Conservation (phyloP, 257 asterid genomes). For the Asclepias syriaca region DNA sequence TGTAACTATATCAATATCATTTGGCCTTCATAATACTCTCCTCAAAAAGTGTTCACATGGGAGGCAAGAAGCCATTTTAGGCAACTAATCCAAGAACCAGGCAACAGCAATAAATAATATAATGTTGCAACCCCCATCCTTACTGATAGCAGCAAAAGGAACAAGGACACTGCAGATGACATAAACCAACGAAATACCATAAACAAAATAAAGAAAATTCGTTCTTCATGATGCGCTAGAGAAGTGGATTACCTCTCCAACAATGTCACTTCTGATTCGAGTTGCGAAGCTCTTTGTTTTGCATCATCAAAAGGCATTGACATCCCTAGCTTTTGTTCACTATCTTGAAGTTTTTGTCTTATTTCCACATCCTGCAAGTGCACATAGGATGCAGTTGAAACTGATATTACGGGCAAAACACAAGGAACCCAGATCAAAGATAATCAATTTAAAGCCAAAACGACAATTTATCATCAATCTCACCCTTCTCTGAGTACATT, state of each 20-base stretch:
- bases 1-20: neutral
- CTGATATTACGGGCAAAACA: neutral
- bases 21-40: neutral
- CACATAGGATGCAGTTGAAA: neutral
- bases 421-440: neutral
- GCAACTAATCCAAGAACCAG: neutral
- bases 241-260: conserved; percentile 62
- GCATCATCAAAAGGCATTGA: conserved; percentile 85
- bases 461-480: conserved; percentile 18
- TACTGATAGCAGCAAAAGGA: neutral
- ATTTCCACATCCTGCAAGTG: conserved; percentile 66
- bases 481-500: conserved; percentile 49
- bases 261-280: conserved; percentile 72
- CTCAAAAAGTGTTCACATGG: neutral
- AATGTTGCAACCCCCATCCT: neutral
- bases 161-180: neutral
- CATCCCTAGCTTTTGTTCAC: conserved; percentile 75
- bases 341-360: conserved; percentile 78
- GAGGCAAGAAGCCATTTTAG: neutral
- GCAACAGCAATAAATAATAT: neutral
- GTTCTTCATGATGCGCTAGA: neutral
- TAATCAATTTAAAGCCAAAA: neutral
- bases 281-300: conserved; percentile 60
- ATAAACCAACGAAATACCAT: neutral
- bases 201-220: neutral